These are phyloP conservation scores for Ceratocystis colombiana DNA, from an alignment of 2,329 filamentous ascomycete genomes.

Conservation along the genomic window DNA sequence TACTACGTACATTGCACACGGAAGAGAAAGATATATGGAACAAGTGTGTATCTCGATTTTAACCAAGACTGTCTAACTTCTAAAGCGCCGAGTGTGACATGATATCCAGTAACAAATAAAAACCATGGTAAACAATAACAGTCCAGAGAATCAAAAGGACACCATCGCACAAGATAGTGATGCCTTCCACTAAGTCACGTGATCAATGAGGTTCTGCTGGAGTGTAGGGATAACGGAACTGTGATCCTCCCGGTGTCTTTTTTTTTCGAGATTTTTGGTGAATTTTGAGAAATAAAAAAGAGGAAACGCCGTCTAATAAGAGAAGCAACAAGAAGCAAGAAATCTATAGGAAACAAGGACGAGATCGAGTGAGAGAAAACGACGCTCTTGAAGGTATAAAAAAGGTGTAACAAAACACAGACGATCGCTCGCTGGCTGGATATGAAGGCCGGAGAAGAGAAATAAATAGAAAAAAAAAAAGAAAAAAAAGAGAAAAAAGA, in stretches of 20 bases:
- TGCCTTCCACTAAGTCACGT: neutral
- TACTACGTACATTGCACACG: neutral
- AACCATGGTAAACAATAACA: neutral
- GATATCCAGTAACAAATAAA: neutral
- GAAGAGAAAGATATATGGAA: neutral
- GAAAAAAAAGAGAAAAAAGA: neutral
- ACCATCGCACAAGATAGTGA: constrained; percentile 1
- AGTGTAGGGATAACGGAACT: constrained; percentile 1
- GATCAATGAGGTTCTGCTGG: constrained; percentile 14
- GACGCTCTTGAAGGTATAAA: constrained; percentile 14
- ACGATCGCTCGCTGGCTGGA: constrained; percentile 16
- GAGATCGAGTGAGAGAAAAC: constrained; percentile 2
- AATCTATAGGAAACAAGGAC: neutral
- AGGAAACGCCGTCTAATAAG: constrained; percentile 16
- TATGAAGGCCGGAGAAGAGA: constrained; percentile 12
- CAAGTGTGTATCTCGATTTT: neutral
- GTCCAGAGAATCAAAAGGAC: constrained; percentile 1
- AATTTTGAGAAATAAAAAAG: neutral
- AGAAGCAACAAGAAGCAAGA: constrained; percentile 10
- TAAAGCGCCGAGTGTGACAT: neutral
- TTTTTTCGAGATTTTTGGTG: constrained; percentile 3
- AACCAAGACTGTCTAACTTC: neutral
- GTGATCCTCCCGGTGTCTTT: constrained; percentile 13
- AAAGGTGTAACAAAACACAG: constrained; percentile 18
- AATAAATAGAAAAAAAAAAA: neutral